These are phyloP conservation scores for Solanum neorickii DNA, from an alignment of 257 asterid genomes.

Conservation along the genomic window DNA sequence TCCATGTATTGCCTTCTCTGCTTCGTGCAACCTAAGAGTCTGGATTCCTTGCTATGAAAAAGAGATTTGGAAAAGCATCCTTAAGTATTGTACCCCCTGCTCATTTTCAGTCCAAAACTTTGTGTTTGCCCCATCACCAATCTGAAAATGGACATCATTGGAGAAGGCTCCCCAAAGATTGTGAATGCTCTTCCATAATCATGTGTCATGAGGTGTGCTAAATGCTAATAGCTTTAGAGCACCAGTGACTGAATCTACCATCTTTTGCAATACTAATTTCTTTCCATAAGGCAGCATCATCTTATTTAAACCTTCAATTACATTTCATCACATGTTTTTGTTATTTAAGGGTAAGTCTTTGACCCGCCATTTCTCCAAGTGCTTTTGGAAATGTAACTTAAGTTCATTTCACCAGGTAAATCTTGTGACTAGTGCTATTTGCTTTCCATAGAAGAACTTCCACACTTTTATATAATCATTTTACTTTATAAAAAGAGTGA, in stretches of 20 bases:
- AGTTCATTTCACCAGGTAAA: neutral
- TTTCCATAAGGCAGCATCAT: neutral
- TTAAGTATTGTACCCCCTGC: neutral
- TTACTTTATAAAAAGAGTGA: neutral
- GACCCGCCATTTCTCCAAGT: neutral
- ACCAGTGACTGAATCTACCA: neutral
- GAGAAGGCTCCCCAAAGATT: neutral
- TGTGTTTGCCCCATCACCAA: neutral
- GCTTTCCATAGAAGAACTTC: neutral
- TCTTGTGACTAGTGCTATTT: neutral
- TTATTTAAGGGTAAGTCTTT: neutral
- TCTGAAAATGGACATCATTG: neutral
- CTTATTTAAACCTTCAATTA: neutral
- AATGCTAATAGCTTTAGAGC: neutral
- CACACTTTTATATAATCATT: neutral
- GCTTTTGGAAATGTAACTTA: neutral
- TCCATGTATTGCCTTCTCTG: neutral
- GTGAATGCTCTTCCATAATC: neutral
- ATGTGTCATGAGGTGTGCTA: neutral
- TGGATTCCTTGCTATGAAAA: neutral
- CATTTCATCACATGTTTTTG: neutral
- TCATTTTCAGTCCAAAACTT: neutral
- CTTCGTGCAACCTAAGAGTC: neutral
- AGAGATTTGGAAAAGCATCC: neutral
- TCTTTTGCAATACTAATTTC: neutral